Evolutionary conservation across 2,329 filamentous ascomycete genomes (phyloP), one percentile per base, ranked within the genome.

Genomic region (Mycosphaerelloides madeirae): DNA sequence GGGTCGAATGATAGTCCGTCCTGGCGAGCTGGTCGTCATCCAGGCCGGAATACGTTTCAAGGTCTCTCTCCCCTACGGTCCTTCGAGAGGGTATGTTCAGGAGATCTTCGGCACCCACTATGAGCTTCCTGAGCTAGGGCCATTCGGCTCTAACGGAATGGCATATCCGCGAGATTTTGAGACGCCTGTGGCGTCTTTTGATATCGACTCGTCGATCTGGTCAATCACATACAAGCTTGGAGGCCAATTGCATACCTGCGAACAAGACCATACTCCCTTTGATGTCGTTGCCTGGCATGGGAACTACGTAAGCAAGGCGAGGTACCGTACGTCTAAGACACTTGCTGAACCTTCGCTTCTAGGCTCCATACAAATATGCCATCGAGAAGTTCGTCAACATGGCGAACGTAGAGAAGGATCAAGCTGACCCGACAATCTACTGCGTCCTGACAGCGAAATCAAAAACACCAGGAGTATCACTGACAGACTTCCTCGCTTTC

Each of bases 251-350:
- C 82, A 80, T 54, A 67, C 65, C 14, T 78, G 74, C 46, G 70
- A 70, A 9, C 82, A 85, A 56, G 68, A 68, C n/a, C 81, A 84
- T 56, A 80, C 75, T 1, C 81, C 82, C 0, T 85, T 84, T 55
- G 81, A 85, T 52, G 81, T 84, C 0, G 78, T 84, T 0, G 81
- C 79, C 2, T 84, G 81, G 81, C 80, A 84, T 54, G 81, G 81
- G 5, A 79, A 78, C 41, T 81, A 82, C 51, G 77, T 77, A 34
- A 73, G 73, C n/a, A n/a, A n/a, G n/a, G n/a, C n/a, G n/a, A n/a
- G n/a, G n/a, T n/a, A n/a, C n/a, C n/a, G n/a, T n/a, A n/a, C n/a
- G n/a, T n/a, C n/a, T n/a, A n/a, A n/a, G n/a, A n/a, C n/a, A n/a
- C n/a, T n/a, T n/a, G n/a, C n/a, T n/a, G n/a, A n/a, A n/a, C n/a